Evolutionary conservation across 1,139 yeast genomes (phyloP), one percentile per base, ranked within the genome.

Genomic region (Debaryomyces nepalensis): DNA sequence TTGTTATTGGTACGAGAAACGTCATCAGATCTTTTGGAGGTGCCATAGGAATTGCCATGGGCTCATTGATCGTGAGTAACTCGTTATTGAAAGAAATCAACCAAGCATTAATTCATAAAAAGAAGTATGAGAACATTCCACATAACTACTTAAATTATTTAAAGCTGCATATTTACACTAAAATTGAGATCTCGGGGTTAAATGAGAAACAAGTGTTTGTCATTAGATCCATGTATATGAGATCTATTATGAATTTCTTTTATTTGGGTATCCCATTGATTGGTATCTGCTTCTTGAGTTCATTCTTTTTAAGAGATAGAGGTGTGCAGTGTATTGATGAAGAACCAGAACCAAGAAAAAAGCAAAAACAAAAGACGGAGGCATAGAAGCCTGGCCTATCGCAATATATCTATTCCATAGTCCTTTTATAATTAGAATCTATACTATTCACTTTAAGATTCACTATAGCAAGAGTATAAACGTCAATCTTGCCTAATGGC

Each of bases 21-120:
- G 75, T 78, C 9, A 49, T 77, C 38, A 58, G 84, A 46, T 72
- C 79, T 1, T 68, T 79, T 40, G 84, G 84, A 24, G 82, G 82
- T 18, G 74, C 84, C 2, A 54, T 61, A 12, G 68, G 68, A 14
- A 58, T 78, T 33, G 80, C 82, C 0, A 55, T 73, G 2, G 64
- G 68, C 14, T 68, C 74, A 0, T 60, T 73, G 11, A 68, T 77
- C 9, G 59, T 76, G 31, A 66, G 77, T 26, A 75, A 73, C 48
- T 56, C 67, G 1, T 55, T 75, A 40, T 47, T 65, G 20, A 41
- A 45, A 14, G 52, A 63, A 23, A 46, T 70, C n/a, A 46, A 51
- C 47, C 5, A 35, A 29, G 26, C 26, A 41, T 0, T 35, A 14
- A 10, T 19, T 10, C 22, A 31, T 31, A 24, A 6, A 5, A 14